phyloP scores from a whole-genome alignment of 2,329 filamentous ascomycete species.

The Fusarium zealandicum region DNA sequence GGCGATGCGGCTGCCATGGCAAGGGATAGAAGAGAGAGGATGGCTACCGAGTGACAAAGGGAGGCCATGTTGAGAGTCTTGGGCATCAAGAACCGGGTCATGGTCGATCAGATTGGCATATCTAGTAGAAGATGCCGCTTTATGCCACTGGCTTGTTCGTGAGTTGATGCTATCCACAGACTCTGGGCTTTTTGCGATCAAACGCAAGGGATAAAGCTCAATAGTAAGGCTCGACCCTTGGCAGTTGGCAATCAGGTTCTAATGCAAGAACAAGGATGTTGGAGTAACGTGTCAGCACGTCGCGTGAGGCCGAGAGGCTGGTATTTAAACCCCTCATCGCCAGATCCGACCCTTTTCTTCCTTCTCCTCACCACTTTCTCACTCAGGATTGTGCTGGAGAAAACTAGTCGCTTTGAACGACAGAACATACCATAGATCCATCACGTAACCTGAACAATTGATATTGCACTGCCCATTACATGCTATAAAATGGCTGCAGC shows the following conservation, averaged over 20 bases:
- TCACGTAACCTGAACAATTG: constrained; percentile 1
- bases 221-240: background rate
- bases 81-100: no score
- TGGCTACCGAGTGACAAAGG: background rate
- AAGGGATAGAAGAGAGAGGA: constrained; percentile 21
- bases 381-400: background rate
- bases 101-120: background rate
- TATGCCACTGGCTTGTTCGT: no score
- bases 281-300: background rate
- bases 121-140: no score
- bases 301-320: background rate
- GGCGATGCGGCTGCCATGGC: constrained; percentile 43
- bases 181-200: background rate
- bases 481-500: constrained; percentile 45
- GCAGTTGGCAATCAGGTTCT: background rate
- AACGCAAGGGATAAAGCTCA: no score
- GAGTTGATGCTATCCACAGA: background rate
- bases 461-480: constrained; percentile 38
- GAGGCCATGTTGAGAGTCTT: constrained; percentile 12
- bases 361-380: background rate
- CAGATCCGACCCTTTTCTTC: constrained; percentile 5
- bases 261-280: background rate
- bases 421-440: background rate
- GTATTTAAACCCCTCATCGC: constrained; percentile 33
- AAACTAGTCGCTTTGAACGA: no score